Conservation (phyloP, 2,329 filamentous ascomycete species). For the Diplocarpon rosae region DNA sequence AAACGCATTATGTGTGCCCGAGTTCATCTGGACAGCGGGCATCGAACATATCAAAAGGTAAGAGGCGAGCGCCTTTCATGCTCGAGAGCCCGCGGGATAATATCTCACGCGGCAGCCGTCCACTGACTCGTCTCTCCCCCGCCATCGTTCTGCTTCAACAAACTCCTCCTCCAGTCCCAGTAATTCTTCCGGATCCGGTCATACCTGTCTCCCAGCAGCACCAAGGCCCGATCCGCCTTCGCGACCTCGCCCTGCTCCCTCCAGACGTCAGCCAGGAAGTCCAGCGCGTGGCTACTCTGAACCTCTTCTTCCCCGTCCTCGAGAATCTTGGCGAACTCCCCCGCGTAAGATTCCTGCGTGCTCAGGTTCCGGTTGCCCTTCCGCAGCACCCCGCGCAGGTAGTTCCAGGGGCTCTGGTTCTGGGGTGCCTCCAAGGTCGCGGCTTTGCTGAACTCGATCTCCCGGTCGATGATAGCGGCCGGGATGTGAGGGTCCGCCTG, state of each 20-base stretch:
- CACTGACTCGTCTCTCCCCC: background rate
- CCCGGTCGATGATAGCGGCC: conserved; percentile 54
- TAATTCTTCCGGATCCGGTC: conserved; percentile 87
- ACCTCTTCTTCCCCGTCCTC: conserved; percentile 37
- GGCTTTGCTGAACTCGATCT: conserved; percentile 62
- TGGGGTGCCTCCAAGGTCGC: conserved; percentile 75
- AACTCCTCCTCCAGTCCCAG: conserved; percentile 62
- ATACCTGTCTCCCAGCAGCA: conserved; percentile 70
- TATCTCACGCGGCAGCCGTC: too few species aligned
- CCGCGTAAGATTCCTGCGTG: conserved; percentile 37
- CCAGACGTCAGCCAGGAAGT: conserved; percentile 59
- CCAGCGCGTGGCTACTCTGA: conserved; percentile 55
- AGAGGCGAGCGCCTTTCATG: too few species aligned
- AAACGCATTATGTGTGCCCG: too few species aligned
- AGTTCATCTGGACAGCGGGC: too few species aligned
- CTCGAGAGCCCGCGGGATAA: too few species aligned
- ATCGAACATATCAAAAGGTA: too few species aligned
- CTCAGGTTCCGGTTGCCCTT: conserved; percentile 47
- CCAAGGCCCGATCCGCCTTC: conserved; percentile 58
- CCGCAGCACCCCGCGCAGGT: conserved; percentile 64
- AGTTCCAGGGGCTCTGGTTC: conserved; percentile 93
- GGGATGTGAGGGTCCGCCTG: conserved; percentile 47
- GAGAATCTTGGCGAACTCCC: conserved; percentile 38
- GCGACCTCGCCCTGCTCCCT: conserved; percentile 42
- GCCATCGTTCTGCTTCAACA: conserved; percentile 7